Evolutionary conservation across 148 eudicot species (phyloP).

Genomic region (Persicaria maculosa): DNA sequence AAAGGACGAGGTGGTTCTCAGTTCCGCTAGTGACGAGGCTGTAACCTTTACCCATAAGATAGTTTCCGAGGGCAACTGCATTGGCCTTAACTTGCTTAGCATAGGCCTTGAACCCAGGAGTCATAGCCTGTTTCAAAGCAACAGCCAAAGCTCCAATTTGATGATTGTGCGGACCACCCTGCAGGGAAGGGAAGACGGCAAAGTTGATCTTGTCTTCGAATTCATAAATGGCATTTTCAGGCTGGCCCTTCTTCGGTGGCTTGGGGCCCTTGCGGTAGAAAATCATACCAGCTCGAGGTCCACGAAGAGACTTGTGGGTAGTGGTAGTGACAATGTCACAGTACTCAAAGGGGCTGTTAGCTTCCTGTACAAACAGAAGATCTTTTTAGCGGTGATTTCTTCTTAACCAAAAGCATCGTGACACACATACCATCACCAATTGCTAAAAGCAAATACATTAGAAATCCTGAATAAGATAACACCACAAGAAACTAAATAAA

Average conservation of each 20-base stretch:
- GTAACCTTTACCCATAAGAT: conserved; percentile 84
- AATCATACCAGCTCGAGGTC: conserved; percentile 97
- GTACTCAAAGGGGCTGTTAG: conserved; percentile 87
- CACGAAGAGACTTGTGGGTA: conserved; percentile 92
- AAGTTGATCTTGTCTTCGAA: conserved; percentile 92
- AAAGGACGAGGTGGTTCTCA: conserved; percentile 95
- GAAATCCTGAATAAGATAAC: background rate
- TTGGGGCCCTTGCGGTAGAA: conserved; percentile 96
- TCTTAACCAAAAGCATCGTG: background rate
- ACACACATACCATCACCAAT: background rate
- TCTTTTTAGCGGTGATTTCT: background rate
- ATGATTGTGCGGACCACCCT: conserved; percentile 99
- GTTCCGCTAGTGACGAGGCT: conserved; percentile 88
- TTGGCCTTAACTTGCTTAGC: conserved; percentile 95
- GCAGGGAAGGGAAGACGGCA: conserved; percentile 93
- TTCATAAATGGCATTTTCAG: conserved; percentile 85
- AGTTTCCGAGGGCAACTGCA: conserved; percentile 91
- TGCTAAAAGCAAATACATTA: background rate
- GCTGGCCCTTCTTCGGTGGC: conserved; percentile 94
- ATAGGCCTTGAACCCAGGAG: conserved; percentile 94
- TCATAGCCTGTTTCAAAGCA: conserved; percentile 77
- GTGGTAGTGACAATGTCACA: conserved; percentile 94
- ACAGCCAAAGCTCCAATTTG: conserved; percentile 97
- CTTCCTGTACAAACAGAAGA: conserved; percentile 55
- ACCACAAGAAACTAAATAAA: background rate